Base-by-base conservation (phyloP, 129 eudicot species). In the Solidago caesia region DNA sequence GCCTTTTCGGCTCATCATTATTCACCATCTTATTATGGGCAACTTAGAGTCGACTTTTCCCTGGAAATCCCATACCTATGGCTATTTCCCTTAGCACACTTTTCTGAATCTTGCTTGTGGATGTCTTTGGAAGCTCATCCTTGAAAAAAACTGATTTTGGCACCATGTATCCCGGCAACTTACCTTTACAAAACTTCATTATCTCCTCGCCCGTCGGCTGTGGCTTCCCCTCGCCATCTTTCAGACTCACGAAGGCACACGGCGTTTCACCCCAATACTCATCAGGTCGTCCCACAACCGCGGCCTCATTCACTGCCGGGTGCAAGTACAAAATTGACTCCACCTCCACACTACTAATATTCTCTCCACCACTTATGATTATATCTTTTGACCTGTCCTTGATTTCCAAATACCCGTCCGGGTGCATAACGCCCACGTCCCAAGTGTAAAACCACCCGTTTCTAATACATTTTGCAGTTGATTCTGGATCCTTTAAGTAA, bases 391-490 rank as follows among this genome's bases (percentile, higher is more conserved):
- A 89, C 44, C 98, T 58, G 55, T 92, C 98, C 77, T 89, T 89
- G 13, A 92, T 84, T 43, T 92, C 98, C 64, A 92, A 46, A 78
- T 92, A 92, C 47, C 98, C 98, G 43, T 92, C 98, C 0, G 87
- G 83, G 60, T 92, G 87, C 88, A 92, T 87, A 48, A 92, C 96
- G 1, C 88, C 97, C 6, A 92, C 89, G 55, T 92, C 97, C 4
- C 97, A 96, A 0, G 97, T 89, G 60, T 82, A 89, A 62, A 92
- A 87, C 97, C 97, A 92, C 21, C 97, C 96, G 15, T 89, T 79
- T 60, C 75, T 81, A 79, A 92, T 82, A 21, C 80, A 76, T 49
- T 82, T 84, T 0, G 83, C 57, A 4, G 98, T 87, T 8, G 81
- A 83, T 10, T 80, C 89, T 0, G 96, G 92, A 68, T 92, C 96